A percentile compares a stretch with the other conserved stretches of the same genome.
Conservation (phyloP, 805 yeast species). For the Saccharomycopsis javanensis region DNA sequence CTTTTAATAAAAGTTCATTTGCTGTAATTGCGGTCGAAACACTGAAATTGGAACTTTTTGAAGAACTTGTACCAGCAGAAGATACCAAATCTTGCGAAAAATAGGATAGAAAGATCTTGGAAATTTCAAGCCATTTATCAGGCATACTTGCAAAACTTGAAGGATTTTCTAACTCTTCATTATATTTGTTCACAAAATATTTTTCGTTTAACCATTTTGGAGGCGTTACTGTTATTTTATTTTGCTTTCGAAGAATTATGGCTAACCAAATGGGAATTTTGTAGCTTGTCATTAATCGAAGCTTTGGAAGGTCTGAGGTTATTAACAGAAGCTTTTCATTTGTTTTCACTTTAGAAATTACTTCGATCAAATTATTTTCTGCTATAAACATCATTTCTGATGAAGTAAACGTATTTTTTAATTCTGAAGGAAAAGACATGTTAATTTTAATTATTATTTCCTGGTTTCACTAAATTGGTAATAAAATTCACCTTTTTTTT, state of each 20-base stretch:
- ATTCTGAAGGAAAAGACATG: conserved; percentile 56
- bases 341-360: conserved; percentile 16
- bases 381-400: conserved; percentile 76
- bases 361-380: conserved; percentile 69
- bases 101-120: conserved; percentile 52
- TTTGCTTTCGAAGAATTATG: conserved; percentile 68
- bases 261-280: conserved; percentile 86
- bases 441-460: not conserved
- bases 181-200: conserved; percentile 46
- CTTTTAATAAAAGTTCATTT: conserved; percentile 55
- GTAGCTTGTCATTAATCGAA: conserved; percentile 58
- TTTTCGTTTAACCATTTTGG: conserved; percentile 72
- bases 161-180: conserved; percentile 51
- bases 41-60: not conserved
- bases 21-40: conserved; percentile 38
- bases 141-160: conserved; percentile 65
- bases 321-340: conserved; percentile 20
- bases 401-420: conserved; percentile 53
- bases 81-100: conserved; percentile 64
- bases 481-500: too few species aligned
- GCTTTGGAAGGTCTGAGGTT: conserved; percentile 42
- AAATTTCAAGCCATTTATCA: conserved; percentile 79
- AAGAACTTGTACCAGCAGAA: not conserved
- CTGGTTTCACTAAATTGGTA: too few species aligned
- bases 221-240: conserved; percentile 73